Evolutionary conservation across 495 filamentous ascomycete species (phyloP), one percentile per base, ranked within the genome.

Genomic region (Tuber melanosporum): DNA sequence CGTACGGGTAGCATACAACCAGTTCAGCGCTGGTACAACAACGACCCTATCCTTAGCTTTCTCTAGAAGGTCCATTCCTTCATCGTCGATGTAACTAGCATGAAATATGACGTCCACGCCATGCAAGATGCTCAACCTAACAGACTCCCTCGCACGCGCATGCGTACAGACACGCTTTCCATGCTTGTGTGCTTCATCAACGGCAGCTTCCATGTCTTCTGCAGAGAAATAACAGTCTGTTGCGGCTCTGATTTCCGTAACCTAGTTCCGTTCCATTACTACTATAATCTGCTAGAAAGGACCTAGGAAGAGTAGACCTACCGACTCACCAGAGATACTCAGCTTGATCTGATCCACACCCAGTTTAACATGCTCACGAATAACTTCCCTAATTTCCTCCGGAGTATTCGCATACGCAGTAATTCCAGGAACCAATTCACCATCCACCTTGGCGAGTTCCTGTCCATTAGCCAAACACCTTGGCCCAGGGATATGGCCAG

Each of bases 21-120:
- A 88, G 69, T 88, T 88, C 70, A 88, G 81, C 2, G 83, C 87
- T 2, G 86, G 87, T 15, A 84, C 85, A 32, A 88, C 85, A n/a
- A 88, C 79, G 74, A 86, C 84, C 77, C 85, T 84, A 39, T 82
- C 74, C 73, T 85, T 88, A n/a, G 83, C 82, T 46, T 81, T 83
- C 78, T 88, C 87, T 0, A 88, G 84, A 78, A 85, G 81, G 41
- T 88, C 84, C 86, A 88, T 87, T 52, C 85, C 85, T 70, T 86
- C 84, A 22, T 86, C 84, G 75, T 89, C 87, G 6, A 86, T 86
- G 71, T 85, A 89, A 0, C 81, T 84, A 7, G 87, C 87, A 76
- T 89, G 87, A 75, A 87, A 89, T 32, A 89, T 88, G 6, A 88
- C 86, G 74, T 89, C 87, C 6, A 89, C 87, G 0, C 87, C 87